These are phyloP conservation scores for Protomyces macrosporus DNA, from an alignment of 1,139 yeast species.

Conservation along the genomic window DNA sequence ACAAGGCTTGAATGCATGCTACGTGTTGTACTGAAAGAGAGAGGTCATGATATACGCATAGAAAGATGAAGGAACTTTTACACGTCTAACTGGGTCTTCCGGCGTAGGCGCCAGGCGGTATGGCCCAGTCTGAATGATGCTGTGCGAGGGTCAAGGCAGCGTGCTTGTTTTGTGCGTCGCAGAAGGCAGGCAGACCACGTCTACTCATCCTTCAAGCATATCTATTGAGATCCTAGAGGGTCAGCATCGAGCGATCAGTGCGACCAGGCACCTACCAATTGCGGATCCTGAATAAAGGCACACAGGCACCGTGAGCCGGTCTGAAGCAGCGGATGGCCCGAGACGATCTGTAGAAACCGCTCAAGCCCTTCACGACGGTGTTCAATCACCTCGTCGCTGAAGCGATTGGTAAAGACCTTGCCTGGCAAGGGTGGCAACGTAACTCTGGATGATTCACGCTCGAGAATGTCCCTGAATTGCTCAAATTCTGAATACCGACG, in stretches of 20 bases:
- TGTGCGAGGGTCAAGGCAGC: too few relatives aligned
- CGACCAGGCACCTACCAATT: conserved; percentile 49
- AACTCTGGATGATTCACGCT: conserved; percentile 69
- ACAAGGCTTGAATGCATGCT: too few relatives aligned
- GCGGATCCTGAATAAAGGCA: conserved; percentile 82
- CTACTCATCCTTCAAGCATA: not conserved
- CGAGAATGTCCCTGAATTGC: conserved; percentile 66
- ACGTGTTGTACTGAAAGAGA: too few relatives aligned
- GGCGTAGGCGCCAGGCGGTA: too few relatives aligned
- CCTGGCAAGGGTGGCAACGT: conserved; percentile 87
- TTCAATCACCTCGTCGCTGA: conserved; percentile 78
- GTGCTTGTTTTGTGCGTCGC: not conserved
- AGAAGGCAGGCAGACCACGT: not conserved
- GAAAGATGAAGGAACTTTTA: too few relatives aligned
- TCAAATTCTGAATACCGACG: conserved; percentile 90
- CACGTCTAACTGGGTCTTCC: too few relatives aligned
- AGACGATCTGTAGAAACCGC: conserved; percentile 69
- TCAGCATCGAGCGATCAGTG: not conserved
- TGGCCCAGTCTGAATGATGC: too few relatives aligned
- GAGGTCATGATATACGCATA: too few relatives aligned
- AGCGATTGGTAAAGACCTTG: conserved; percentile 66
- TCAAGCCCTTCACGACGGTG: conserved; percentile 79
- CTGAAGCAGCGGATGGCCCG: conserved; percentile 90
- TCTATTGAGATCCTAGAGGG: not conserved
- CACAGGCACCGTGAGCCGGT: conserved; percentile 79